Percentiles rank a stretch among this genome's conserved stretches.
Conservation (phyloP, 2,329 filamentous ascomycete genomes). For the Lizonia empirigonia region DNA sequence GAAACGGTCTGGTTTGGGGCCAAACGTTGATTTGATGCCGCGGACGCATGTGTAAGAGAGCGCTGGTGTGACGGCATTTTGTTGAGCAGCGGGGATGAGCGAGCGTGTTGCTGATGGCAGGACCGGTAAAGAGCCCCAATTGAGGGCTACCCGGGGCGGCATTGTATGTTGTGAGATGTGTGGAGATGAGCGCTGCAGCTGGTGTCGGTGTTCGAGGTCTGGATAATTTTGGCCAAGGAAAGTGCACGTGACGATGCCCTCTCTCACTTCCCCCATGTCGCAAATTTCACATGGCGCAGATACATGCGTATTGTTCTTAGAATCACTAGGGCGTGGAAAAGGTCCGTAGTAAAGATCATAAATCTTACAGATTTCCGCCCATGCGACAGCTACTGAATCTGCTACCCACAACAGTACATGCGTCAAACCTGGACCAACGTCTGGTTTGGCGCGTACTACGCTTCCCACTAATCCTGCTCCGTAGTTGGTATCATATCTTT, state of each 20-base stretch:
- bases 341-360: conserved; percentile 11
- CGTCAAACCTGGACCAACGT: not conserved
- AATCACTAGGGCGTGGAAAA: too few species aligned
- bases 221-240: conserved; percentile 26
- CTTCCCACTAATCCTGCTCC: not conserved
- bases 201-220: conserved; percentile 10
- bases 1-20: conserved; percentile 58
- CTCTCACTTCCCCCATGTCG: not conserved
- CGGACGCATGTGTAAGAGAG: conserved; percentile 36
- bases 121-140: conserved; percentile 41
- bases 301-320: too few species aligned
- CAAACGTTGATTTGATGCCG: conserved; percentile 63
- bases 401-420: not conserved
- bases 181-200: conserved; percentile 8
- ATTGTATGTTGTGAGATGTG: conserved; percentile 26
- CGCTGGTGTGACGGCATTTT: conserved; percentile 19
- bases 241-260: conserved; percentile 9
- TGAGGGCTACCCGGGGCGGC: conserved; percentile 44
- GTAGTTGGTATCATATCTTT: conserved; percentile 1
- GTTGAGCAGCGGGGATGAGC: conserved; percentile 27
- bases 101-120: conserved; percentile 36
- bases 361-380: conserved; percentile 18
- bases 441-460: too few species aligned
- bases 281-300: too few species aligned
- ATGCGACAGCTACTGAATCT: conserved; percentile 10